Evolutionary conservation across 2,329 filamentous ascomycete genomes (phyloP).

Genomic region (Lithohypha guttulata): DNA sequence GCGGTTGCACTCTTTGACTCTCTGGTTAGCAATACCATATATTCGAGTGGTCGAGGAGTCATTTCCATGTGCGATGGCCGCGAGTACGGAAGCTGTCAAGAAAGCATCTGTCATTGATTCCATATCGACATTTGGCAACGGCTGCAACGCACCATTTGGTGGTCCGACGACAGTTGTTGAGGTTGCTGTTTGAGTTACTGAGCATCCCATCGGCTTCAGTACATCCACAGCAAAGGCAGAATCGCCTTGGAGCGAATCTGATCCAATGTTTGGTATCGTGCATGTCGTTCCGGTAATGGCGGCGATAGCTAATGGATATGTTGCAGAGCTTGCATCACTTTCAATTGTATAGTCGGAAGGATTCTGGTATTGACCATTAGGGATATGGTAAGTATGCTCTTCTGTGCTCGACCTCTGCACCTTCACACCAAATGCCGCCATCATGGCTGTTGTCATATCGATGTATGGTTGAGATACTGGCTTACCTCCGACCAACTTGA

Average conservation of each 20-base stretch:
- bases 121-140: constrained; percentile 83
- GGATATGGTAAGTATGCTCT: constrained; percentile 87
- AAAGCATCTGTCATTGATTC: constrained; percentile 99
- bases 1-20: constrained; percentile 95
- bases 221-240: constrained; percentile 88
- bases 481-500: constrained; percentile 87
- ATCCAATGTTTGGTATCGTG: constrained; percentile 93
- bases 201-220: constrained; percentile 84
- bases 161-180: constrained; percentile 93
- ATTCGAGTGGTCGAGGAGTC: constrained; percentile 62
- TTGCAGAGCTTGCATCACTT: constrained; percentile 95
- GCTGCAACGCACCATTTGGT: constrained; percentile 58
- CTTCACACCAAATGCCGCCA: constrained; percentile 77
- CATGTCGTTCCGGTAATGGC: constrained; percentile 93
- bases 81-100: constrained; percentile 84
- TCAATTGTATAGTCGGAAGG: constrained; percentile 81
- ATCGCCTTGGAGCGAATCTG: constrained; percentile 83
- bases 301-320: constrained; percentile 86
- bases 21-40: constrained; percentile 89
- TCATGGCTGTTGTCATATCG: constrained; percentile 98
- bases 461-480: constrained; percentile 96
- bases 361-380: constrained; percentile 70
- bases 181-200: constrained; percentile 68
- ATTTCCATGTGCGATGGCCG: constrained; percentile 68
- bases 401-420: constrained; percentile 69